Base-by-base conservation (phyloP, 148 eudicot species). In the Gaultheria prostrata region DNA sequence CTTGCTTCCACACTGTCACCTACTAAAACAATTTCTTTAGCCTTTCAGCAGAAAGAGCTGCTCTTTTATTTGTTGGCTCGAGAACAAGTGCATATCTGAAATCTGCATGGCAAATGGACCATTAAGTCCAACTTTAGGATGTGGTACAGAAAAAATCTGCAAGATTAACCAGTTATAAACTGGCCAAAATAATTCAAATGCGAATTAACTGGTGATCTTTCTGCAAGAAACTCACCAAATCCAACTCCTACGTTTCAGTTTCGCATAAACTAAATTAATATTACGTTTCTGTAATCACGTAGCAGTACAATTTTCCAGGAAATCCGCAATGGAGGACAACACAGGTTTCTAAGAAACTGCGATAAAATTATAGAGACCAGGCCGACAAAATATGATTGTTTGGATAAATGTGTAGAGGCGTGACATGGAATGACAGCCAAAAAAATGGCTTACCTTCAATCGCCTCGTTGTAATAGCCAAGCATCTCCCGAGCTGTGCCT, bases 401-500 rank as follows among this genome's bases (percentile, higher is more conserved):
- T n/a, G 1, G 24, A 63, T 24, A 1, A 63, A 24, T 63, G 14
- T 24, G 32, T 3, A 13, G 70, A 63, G 30, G 3, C 14, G 30
- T 67, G 72, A 70, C 14, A 32, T 10, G 8, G 50, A 43, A 43
- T 20, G 28, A 74, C 46, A 73, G 10, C 50, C 50, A 48, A 74
- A 46, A n/a, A 17, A 12, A 46, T 9, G 33, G 33, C 90, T 77
- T 33, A 94, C 99, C 99, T 89, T 94, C 99, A 83, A 90, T 91
- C 33, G 99, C 97, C 86, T 87, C 93, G 79, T 92, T 89, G 77
- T 88, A 91, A 87, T 87, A 91, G 35, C 98, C 98, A 54, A 97
- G 94, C 95, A 92, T 92, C 89, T 97, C 98, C 51, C 99, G 85
- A 59, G 99, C 97, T 80, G 99, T 97, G 76, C 97, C 99, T 89